These are phyloP conservation scores for Calycina herbarum DNA, from an alignment of 2,329 filamentous ascomycete species.

Conservation along the genomic window DNA sequence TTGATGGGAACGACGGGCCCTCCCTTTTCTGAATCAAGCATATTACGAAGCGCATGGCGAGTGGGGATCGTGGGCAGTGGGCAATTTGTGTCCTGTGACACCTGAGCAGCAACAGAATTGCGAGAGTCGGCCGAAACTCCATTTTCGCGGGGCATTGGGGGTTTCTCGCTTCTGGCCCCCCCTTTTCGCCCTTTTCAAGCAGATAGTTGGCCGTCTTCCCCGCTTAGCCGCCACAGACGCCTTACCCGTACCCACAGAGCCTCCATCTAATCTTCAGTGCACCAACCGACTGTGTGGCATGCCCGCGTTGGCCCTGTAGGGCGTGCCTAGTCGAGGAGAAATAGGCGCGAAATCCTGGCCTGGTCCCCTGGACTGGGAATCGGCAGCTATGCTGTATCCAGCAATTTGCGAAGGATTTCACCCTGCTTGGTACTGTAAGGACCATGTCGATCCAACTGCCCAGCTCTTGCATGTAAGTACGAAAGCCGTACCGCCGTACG, in stretches of 20 bases:
- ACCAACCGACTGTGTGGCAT: background rate
- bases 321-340: background rate
- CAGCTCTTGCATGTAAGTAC: constrained; percentile 2
- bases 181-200: background rate
- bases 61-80: background rate
- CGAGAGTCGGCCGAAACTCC: background rate
- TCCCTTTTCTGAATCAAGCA: constrained; percentile 4
- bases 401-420: background rate
- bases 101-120: background rate
- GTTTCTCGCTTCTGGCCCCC: background rate
- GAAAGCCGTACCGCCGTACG: background rate
- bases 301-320: background rate
- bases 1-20: background rate
- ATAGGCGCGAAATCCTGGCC: background rate
- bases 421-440: background rate
- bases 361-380: background rate
- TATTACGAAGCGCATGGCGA: constrained; percentile 1
- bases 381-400: constrained; percentile 1
- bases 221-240: background rate
- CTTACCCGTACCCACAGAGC: constrained; percentile 1
- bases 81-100: constrained; percentile 1
- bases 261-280: background rate
- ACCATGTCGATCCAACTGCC: background rate
- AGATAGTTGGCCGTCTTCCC: background rate
- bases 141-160: constrained; percentile 2